Percentiles rank a stretch among this genome's conserved stretches.
These are phyloP conservation scores for Mortierella alpina DNA, from an alignment of 192 early-diverging fungal species.

Conservation along the genomic window DNA sequence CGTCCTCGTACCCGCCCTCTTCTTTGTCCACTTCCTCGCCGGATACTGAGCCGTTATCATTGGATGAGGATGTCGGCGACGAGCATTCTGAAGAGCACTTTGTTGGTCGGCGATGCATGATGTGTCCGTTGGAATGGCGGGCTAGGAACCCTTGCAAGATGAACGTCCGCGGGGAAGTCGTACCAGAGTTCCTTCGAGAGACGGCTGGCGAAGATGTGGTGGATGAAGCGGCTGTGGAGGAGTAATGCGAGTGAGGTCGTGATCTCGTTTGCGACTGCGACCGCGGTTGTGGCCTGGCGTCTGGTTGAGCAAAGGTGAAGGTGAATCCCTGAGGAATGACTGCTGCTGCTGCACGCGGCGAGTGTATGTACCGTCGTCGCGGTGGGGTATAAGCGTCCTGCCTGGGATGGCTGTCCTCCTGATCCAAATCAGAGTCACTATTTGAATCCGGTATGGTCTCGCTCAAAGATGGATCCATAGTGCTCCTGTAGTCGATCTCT, in stretches of 20 bases:
- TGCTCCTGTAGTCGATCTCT: no score
- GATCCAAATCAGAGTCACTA: neutral
- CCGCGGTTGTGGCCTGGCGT: no score
- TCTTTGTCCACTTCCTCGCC: neutral
- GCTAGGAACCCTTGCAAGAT: conserved; percentile 1
- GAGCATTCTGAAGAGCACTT: neutral
- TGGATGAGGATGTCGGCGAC: no score
- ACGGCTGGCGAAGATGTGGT: neutral
- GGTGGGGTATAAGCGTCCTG: no score
- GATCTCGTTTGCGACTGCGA: no score
- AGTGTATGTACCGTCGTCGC: no score
- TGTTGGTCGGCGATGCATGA: neutral
- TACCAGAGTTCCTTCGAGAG: neutral
- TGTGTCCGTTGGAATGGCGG: conserved; percentile 5
- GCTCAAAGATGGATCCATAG: no score
- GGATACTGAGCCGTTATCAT: no score
- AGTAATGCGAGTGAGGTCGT: neutral
- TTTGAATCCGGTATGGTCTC: no score
- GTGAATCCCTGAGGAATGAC: no score
- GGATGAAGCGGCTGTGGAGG: neutral
- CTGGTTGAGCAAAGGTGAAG: no score
- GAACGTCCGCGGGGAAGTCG: neutral
- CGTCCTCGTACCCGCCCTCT: neutral
- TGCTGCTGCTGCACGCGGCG: no score
- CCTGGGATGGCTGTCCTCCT: neutral